phyloP scores from a whole-genome alignment of 306 rosid genomes.

The barrel medic (Medicago truncatula) region MtrunA17r5.0-ANR NC_053048.1:35949501-35950000 shows the following conservation, averaged over 20 bases:
- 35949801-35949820: too few species aligned
- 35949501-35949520: conserved; percentile 37
- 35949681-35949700: not conserved
- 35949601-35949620: conserved; percentile 40
- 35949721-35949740: not conserved
- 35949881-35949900: not conserved
- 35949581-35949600: conserved; percentile 28
- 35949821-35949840: too few species aligned
- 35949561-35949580: conserved; percentile 37
- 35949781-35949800: too few species aligned
- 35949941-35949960: conserved; percentile 19
- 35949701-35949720: not conserved
- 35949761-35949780: too few species aligned
- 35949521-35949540: conserved; percentile 39
- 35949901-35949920: not conserved
- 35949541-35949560: conserved; percentile 51
- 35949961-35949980: conserved; percentile 19
- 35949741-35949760: too few species aligned
- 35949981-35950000: conserved; percentile 28
- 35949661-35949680: conserved; percentile 23
- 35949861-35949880: not conserved
- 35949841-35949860: too few species aligned
- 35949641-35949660: conserved; percentile 36
- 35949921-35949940: not conserved
- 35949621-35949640: conserved; percentile 41